Conservation (phyloP, 345 rosid genomes). For the Corchorus capsularis region DNA sequence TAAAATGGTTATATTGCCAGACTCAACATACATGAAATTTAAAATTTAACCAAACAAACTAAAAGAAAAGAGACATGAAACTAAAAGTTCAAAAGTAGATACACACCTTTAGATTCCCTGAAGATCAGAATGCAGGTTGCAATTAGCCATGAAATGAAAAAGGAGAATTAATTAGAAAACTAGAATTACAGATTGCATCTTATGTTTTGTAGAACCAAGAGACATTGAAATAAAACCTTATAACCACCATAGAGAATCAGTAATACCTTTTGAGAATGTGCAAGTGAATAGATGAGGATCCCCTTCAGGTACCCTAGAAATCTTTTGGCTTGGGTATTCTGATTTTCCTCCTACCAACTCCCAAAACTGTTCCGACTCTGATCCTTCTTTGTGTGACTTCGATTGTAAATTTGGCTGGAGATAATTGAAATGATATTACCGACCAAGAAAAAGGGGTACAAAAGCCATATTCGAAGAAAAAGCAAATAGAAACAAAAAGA, state of each 20-base stretch:
- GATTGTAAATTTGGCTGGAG: slow-evolving; percentile 83
- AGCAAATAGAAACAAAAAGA: slow-evolving; percentile 5
- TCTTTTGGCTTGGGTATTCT: slow-evolving; percentile 79
- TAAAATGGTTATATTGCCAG: not conserved
- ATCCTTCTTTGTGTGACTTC: slow-evolving; percentile 89
- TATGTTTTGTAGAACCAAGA: slow-evolving; percentile 3
- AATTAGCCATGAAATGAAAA: slow-evolving; percentile 26
- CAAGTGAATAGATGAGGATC: slow-evolving; percentile 97
- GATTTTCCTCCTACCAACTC: slow-evolving; percentile 81
- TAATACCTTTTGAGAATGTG: slow-evolving; percentile 66
- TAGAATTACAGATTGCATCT: slow-evolving; percentile 9
- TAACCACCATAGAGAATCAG: slow-evolving; percentile 8
- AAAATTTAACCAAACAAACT: too few species aligned
- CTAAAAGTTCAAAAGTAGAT: slow-evolving; percentile 16
- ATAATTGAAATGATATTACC: slow-evolving; percentile 26
- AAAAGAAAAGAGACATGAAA: too few species aligned
- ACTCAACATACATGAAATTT: slow-evolving; percentile 10
- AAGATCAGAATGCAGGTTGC: slow-evolving; percentile 34
- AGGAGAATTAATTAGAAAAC: slow-evolving; percentile 30
- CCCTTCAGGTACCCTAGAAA: slow-evolving; percentile 69
- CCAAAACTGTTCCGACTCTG: slow-evolving; percentile 95
- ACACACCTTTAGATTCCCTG: slow-evolving; percentile 89
- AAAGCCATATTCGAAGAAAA: slow-evolving; percentile 12
- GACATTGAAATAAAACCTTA: slow-evolving; percentile 16
- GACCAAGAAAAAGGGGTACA: not conserved